phyloP scores from a whole-genome alignment of 1,284 basidiomycete genomes.

The Papiliotrema nemorosa region DNA sequence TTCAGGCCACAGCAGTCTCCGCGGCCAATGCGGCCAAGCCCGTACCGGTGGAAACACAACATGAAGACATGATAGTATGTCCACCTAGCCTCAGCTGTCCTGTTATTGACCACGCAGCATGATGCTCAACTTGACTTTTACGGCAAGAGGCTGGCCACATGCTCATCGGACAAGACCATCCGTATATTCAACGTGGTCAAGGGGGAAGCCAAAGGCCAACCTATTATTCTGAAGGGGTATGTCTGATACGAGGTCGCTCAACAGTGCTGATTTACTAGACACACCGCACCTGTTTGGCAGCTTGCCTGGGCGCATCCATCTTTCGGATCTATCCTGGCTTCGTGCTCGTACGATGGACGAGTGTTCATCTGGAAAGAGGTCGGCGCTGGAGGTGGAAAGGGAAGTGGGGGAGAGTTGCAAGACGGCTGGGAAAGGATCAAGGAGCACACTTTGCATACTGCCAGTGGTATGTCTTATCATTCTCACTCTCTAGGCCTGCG shows the following conservation, averaged over 20 bases:
- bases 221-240: conserved; percentile 79
- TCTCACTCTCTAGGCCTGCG: too few species aligned
- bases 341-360: conserved; percentile 96
- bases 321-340: conserved; percentile 92
- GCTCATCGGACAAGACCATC: conserved; percentile 92
- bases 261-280: conserved; percentile 51
- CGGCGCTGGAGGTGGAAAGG: conserved; percentile 39
- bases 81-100: conserved; percentile 38
- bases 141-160: conserved; percentile 92
- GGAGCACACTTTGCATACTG: conserved; percentile 90
- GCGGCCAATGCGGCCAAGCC: conserved; percentile 25
- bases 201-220: conserved; percentile 63
- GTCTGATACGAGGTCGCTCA: conserved; percentile 29
- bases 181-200: conserved; percentile 94
- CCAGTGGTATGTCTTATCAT: conserved; percentile 65
- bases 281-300: conserved; percentile 97
- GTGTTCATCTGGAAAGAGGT: conserved; percentile 96
- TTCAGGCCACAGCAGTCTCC: not conserved
- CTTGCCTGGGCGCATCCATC: conserved; percentile 99
- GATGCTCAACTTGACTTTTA: conserved; percentile 98
- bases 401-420: conserved; percentile 49
- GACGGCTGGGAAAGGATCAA: conserved; percentile 87
- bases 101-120: conserved; percentile 59
- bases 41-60: conserved; percentile 70
- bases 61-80: conserved; percentile 97